Conservation (phyloP, 192 early-diverging fungal species). For the Coemansia sp. region DNA sequence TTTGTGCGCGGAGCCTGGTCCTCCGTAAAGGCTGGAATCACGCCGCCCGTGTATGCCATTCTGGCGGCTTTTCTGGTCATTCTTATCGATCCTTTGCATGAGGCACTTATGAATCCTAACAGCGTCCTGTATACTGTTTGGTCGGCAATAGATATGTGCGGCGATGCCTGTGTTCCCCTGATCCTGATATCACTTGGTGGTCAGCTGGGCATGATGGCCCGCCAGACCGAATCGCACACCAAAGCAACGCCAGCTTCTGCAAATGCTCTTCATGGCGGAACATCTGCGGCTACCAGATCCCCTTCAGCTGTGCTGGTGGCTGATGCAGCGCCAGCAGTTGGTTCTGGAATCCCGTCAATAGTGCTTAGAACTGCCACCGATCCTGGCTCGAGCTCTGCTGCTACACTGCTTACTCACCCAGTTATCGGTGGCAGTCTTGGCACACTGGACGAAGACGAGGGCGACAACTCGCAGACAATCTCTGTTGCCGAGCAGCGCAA, state of each 20-base stretch:
- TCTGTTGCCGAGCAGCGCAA: constrained; percentile 25
- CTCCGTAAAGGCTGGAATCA: constrained; percentile 51
- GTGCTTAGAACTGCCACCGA: constrained; percentile 33
- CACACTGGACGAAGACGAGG: neutral
- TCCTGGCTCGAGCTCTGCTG: constrained; percentile 3
- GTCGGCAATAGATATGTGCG: constrained; percentile 71
- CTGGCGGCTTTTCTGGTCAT: constrained; percentile 67
- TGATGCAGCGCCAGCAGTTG: neutral
- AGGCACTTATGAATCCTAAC: constrained; percentile 60
- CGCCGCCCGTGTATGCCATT: constrained; percentile 75
- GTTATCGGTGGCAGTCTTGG: neutral
- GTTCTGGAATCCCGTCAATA: constrained; percentile 26
- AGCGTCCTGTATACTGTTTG: constrained; percentile 63
- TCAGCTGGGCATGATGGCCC: constrained; percentile 58
- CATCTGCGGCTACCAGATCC: constrained; percentile 4
- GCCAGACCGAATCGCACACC: constrained; percentile 2
- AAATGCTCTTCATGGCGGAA: neutral
- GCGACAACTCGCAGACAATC: constrained; percentile 1
- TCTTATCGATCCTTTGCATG: constrained; percentile 65
- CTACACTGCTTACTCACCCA: neutral
- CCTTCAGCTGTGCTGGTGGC: constrained; percentile 11
- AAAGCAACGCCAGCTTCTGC: neutral
- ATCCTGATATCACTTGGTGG: constrained; percentile 77
- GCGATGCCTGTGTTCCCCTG: constrained; percentile 75
- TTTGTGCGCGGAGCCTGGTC: neutral